Evolutionary conservation across 1,284 basidiomycete species (phyloP), one percentile per base, ranked within the genome.

Genomic region (Cryptococcus sp.): DNA sequence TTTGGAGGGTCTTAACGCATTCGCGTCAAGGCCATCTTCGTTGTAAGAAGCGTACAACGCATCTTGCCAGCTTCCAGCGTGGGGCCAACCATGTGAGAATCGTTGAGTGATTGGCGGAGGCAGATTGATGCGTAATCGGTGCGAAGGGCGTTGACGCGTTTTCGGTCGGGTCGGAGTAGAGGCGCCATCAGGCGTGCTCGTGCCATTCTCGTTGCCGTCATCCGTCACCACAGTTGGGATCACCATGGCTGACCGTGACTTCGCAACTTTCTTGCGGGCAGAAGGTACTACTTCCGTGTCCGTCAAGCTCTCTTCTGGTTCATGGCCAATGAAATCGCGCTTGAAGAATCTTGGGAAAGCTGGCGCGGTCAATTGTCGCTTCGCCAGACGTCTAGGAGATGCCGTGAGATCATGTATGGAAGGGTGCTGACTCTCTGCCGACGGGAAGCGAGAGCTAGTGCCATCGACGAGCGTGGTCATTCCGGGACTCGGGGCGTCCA

Each of bases 11-110:
- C 22, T 31, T n/a, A 44, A 27, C 42, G 41, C 31, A 22, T 19
- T 35, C 25, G 31, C 19, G 23, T 44, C n/a, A 38, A 50, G 47
- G 27, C 5, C 47, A 13, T 53, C 46, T 22, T 68, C 70, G 19
- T 69, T 63, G 25, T 73, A 74, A 16, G 64, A 60, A 31, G 68
- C 70, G 44, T 74, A 70, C 27, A 75, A 50, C 4, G 73, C 74
- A 48, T 76, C 70, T 55, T 76, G 73, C 75, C 75, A 77, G n/a
- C 64, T 71, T 7, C 75, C 75, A 7, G 73, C 73, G 53, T 76
- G 74, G 3, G 70, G 71, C 73, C 73, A 74, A 13, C 72, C 71
- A 27, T 73, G 56, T 7, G 62, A 52, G 53, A 76, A 72, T 47
- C 70, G 72, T 46, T 72, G 62, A 7, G 66, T 54, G 20, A 75